Conservation (phyloP, 2,329 filamentous ascomycete genomes). For the Talaromyces sp. region DNA sequence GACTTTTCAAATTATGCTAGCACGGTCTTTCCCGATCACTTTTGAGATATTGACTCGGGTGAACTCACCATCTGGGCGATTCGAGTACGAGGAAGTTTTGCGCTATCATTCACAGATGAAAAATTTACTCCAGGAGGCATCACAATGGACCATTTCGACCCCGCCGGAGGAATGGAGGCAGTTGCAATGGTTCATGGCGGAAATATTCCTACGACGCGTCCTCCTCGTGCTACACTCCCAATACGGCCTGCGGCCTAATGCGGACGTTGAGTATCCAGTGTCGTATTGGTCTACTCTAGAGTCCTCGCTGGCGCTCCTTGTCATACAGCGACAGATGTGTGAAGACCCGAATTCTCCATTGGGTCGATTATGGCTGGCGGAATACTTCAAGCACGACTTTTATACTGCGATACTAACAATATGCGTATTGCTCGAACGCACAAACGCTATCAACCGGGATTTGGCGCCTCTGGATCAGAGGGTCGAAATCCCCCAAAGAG, state of each 20-base stretch:
- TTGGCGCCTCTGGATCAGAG: slow-evolving; percentile 2
- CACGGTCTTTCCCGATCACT: slow-evolving; percentile 7
- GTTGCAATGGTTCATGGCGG: slow-evolving; percentile 15
- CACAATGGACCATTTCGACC: background rate
- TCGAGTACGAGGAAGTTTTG: slow-evolving; percentile 13
- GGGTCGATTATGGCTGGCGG: slow-evolving; percentile 14
- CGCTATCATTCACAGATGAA: slow-evolving; percentile 13
- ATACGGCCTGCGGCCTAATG: slow-evolving; percentile 19
- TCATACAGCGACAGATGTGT: slow-evolving; percentile 21
- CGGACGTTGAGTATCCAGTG: slow-evolving; percentile 17
- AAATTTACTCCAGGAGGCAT: slow-evolving; percentile 10
- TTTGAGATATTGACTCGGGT: slow-evolving; percentile 14
- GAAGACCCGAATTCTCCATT: slow-evolving; percentile 13
- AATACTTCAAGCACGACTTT: slow-evolving; percentile 18
- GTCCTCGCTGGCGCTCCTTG: slow-evolving; percentile 24
- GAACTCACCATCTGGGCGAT: slow-evolving; percentile 13
- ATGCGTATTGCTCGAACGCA: slow-evolving; percentile 14
- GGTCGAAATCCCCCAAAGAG: slow-evolving; percentile 13
- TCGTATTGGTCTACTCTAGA: slow-evolving; percentile 30
- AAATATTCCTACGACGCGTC: slow-evolving; percentile 25
- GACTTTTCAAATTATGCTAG: slow-evolving; percentile 4
- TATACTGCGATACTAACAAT: slow-evolving; percentile 16
- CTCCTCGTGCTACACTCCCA: slow-evolving; percentile 23
- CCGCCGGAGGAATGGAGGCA: slow-evolving; percentile 11
- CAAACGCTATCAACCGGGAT: slow-evolving; percentile 10